Conservation (phyloP, 257 asterid genomes). For the Ocimum tenuiflorum region DNA sequence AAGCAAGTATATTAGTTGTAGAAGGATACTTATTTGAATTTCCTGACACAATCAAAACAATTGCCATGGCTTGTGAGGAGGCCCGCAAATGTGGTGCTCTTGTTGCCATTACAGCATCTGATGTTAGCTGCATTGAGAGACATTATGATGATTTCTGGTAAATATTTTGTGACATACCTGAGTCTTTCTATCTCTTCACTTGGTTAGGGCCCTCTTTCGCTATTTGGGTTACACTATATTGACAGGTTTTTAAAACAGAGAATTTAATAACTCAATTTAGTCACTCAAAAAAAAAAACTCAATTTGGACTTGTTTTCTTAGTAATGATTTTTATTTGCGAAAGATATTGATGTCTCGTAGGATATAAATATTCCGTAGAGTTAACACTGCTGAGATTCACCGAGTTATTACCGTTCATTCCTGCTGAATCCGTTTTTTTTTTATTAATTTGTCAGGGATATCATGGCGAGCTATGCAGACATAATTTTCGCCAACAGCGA, state of each 20-base stretch:
- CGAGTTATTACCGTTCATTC: neutral
- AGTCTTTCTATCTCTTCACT: neutral
- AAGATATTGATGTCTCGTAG: neutral
- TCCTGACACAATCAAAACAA: constrained; percentile 83
- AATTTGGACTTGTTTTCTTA: too few relatives aligned
- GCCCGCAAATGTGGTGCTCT: constrained; percentile 85
- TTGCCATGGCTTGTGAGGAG: constrained; percentile 75
- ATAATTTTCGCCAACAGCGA: constrained; percentile 80
- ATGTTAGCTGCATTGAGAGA: constrained; percentile 82
- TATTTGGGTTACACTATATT: neutral
- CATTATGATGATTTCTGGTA: constrained; percentile 96
- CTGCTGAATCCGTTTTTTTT: neutral
- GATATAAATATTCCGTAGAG: neutral
- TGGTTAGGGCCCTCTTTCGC: neutral
- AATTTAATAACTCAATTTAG: neutral
- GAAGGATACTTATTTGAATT: constrained; percentile 96
- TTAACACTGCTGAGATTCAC: neutral
- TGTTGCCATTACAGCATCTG: constrained; percentile 95
- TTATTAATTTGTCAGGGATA: constrained; percentile 48
- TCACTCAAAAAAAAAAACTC: too few relatives aligned
- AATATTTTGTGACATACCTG: constrained; percentile 1
- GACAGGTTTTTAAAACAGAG: neutral
- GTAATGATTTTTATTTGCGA: neutral
- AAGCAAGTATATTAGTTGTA: constrained; percentile 73
- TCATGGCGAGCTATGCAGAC: constrained; percentile 81